Evolutionary conservation across 2,329 filamentous ascomycete species (phyloP), one percentile per base, ranked within the genome.

Genomic region (Exophiala oligosperma): DNA sequence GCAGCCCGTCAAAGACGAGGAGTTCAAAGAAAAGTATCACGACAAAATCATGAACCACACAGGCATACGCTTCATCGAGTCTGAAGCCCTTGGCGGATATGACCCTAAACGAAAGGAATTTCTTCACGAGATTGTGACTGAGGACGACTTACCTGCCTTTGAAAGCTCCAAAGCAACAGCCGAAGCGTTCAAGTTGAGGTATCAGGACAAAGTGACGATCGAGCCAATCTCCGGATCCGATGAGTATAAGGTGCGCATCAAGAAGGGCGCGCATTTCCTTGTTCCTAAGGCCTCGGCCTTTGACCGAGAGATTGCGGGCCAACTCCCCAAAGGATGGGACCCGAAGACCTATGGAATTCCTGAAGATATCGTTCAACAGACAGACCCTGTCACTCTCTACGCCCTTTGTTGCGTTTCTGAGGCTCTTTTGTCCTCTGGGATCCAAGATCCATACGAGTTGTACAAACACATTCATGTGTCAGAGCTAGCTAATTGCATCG

Each of bases 271-370:
- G 2, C 68, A 62, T 1, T 24, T 75, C 2, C 59, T 69, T 47
- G 62, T 76, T 2, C 72, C 73, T 8, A 74, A 71, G 46, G 64
- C 70, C 1, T 62, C 64, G 6, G 32, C 60, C 4, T 68, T 69
- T 32, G 63, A 67, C 24, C 66, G 64, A 2, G 64, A 63, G 8
- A 69, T 76, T 9, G 72, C 66, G 4, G 74, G 67, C 1, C 73
- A 72, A 54, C 54, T 76, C 1, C 73, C 74, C 1, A 69, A 56
- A 0, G 73, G 74, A 7, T 76, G 72, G 70, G 66, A 70, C 54
- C 62, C 73, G 3, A 57, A 50, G 5, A 64, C 60, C 2, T 75
- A 75, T 55, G 74, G 74, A 7, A 70, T 76, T 12, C 65, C 72
- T 0, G 66, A 70, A 4, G 73, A 76, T 32, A 69, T 75, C 24